These are phyloP conservation scores for Eucalyptus brandiana DNA, from an alignment of 345 rosid species.

Conservation along the genomic window DNA sequence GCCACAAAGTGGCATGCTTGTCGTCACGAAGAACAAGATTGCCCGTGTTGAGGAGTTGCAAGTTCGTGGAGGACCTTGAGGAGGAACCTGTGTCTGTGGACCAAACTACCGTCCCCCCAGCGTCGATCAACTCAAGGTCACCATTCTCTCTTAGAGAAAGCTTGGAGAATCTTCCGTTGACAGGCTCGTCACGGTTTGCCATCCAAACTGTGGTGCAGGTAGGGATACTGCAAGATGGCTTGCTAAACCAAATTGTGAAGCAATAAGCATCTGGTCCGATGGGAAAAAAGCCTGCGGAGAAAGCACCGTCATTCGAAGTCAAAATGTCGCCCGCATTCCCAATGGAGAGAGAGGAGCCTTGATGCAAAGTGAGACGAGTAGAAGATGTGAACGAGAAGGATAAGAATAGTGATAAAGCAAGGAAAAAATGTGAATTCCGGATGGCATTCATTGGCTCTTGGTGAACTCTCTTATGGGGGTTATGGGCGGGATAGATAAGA, in stretches of 20 bases:
- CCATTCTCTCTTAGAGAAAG: conserved; percentile 1
- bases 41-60: conserved; percentile 3
- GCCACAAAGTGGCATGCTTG: neutral
- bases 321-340: neutral
- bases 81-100: neutral
- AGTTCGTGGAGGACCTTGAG: neutral
- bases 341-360: neutral
- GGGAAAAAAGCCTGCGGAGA: conserved; percentile 3
- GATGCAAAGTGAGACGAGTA: neutral
- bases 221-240: neutral
- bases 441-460: neutral
- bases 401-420: neutral
- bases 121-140: neutral
- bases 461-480: neutral
- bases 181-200: conserved; percentile 27
- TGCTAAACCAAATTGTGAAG: conserved; percentile 14
- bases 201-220: conserved; percentile 11
- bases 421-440: neutral
- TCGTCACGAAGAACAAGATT: conserved; percentile 4
- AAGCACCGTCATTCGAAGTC: neutral
- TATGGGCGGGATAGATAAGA: neutral
- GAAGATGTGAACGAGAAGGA: neutral
- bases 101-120: neutral
- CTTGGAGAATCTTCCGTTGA: conserved; percentile 21
- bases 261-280: conserved; percentile 4